Conservation (phyloP, 495 filamentous ascomycete species). For the Xylaria scruposa region DNA sequence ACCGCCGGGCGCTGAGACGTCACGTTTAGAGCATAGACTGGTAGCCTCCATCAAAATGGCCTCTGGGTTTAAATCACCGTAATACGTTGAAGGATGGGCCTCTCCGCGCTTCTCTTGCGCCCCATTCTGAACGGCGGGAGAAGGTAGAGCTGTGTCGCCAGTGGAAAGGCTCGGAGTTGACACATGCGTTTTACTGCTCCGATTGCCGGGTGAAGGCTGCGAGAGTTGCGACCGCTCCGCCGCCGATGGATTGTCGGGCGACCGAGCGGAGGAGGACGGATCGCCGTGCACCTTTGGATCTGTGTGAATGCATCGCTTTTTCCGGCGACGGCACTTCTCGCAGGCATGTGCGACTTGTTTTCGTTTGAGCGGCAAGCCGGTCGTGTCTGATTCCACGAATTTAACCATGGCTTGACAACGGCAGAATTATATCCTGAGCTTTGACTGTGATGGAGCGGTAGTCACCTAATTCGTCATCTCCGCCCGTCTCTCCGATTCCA, state of each 20-base stretch:
- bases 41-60: conserved; percentile 57
- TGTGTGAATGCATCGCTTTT: conserved; percentile 47
- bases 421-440: conserved; percentile 7
- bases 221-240: conserved; percentile 12
- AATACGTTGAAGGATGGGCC: conserved; percentile 47
- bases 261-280: conserved; percentile 9
- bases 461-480: conserved; percentile 22
- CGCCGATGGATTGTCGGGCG: conserved; percentile 11
- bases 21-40: conserved; percentile 43
- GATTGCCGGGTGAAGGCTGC: background rate
- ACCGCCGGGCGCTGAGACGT: conserved; percentile 44
- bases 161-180: background rate
- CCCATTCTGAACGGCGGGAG: conserved; percentile 21
- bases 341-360: conserved; percentile 58
- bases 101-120: conserved; percentile 22
- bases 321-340: conserved; percentile 51
- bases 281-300: conserved; percentile 15
- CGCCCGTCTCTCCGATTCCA: conserved; percentile 9
- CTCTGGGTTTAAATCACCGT: conserved; percentile 62
- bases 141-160: background rate
- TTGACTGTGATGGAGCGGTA: conserved; percentile 10
- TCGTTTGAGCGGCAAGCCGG: conserved; percentile 53
- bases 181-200: background rate
- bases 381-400: conserved; percentile 54
- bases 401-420: conserved; percentile 39